phyloP scores from a whole-genome alignment of 805 yeast genomes.

The Millerozyma miso region DNA sequence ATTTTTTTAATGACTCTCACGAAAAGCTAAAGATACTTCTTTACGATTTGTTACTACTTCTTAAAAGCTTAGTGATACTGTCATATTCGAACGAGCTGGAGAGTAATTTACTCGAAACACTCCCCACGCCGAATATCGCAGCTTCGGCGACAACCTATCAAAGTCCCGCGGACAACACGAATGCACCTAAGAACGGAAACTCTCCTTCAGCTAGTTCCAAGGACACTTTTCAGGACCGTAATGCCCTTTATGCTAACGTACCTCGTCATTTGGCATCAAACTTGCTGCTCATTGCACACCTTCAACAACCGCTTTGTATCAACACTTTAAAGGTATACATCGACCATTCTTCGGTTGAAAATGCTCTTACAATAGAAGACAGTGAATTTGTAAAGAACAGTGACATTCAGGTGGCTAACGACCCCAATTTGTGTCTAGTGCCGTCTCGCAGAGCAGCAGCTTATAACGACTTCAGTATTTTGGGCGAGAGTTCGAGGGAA shows the following conservation, averaged over 20 bases:
- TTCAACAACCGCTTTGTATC: constrained; percentile 18
- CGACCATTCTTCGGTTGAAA: constrained; percentile 12
- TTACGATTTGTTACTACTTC: constrained; percentile 54
- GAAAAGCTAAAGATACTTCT: constrained; percentile 52
- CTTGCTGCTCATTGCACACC: not conserved
- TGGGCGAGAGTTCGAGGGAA: constrained; percentile 2
- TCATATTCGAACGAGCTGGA: constrained; percentile 8
- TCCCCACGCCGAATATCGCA: not conserved
- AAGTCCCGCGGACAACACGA: not conserved
- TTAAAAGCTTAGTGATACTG: constrained; percentile 39
- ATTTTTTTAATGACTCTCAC: constrained; percentile 30
- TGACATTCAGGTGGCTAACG: constrained; percentile 30
- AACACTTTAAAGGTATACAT: constrained; percentile 16
- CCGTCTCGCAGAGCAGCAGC: constrained; percentile 10
- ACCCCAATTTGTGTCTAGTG: constrained; percentile 20
- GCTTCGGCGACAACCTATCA: not conserved
- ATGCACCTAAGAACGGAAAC: not conserved
- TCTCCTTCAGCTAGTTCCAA: not conserved
- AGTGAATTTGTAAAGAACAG: constrained; percentile 28
- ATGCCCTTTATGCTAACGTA: not conserved
- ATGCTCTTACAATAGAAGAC: constrained; percentile 25
- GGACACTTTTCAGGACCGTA: not conserved
- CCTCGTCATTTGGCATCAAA: not conserved
- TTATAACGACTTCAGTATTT: constrained; percentile 12
- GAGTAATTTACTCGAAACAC: constrained; percentile 4